These are phyloP conservation scores for Xylariaceae sp. DNA, from an alignment of 2,329 filamentous ascomycete species.

Conservation along the genomic window DNA sequence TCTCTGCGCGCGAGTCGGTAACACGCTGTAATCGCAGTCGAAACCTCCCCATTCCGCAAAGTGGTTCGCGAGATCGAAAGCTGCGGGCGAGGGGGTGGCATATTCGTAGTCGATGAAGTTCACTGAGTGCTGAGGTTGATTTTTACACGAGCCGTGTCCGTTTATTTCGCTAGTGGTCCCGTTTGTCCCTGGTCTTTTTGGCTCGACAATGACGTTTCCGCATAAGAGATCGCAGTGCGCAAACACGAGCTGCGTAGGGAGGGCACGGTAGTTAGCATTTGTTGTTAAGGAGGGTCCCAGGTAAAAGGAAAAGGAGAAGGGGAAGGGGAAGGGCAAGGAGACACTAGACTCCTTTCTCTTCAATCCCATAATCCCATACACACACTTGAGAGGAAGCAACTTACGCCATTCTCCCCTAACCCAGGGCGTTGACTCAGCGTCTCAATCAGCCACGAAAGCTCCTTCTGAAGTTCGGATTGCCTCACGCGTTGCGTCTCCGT, in stretches of 20 bases:
- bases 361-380: neutral
- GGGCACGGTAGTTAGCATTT: neutral
- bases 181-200: constrained; percentile 33
- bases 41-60: constrained; percentile 98
- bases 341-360: neutral
- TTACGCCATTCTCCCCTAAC: constrained; percentile 67
- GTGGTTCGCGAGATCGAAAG: constrained; percentile 96
- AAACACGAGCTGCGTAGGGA: constrained; percentile 65
- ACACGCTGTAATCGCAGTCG: constrained; percentile 80
- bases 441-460: constrained; percentile 63
- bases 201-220: constrained; percentile 88
- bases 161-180: constrained; percentile 23
- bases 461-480: constrained; percentile 63
- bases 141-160: constrained; percentile 28
- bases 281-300: neutral
- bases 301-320: neutral
- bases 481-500: constrained; percentile 64
- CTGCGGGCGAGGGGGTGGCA: constrained; percentile 85
- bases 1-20: constrained; percentile 73
- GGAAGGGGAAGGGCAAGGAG: neutral
- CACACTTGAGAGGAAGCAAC: constrained; percentile 28
- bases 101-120: constrained; percentile 99
- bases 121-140: constrained; percentile 44
- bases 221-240: constrained; percentile 93
- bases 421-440: constrained; percentile 72